phyloP scores from a whole-genome alignment of 116 monocot species.

The Papilionanthe hybrid region DNA sequence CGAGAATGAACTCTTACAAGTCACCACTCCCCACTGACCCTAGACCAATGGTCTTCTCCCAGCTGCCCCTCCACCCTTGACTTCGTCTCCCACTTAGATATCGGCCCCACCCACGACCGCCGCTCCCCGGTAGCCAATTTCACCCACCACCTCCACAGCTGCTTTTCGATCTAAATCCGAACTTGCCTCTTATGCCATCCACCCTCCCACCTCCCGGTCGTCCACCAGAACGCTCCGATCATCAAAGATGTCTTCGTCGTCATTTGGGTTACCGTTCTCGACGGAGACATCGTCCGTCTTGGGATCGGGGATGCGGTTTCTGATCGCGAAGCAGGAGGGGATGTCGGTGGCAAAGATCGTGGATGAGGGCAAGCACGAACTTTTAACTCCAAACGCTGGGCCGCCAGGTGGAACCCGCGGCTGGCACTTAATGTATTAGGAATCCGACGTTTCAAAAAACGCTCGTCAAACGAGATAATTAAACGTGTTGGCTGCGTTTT shows the following conservation, averaged over 20 bases:
- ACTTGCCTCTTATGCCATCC: conserved; percentile 52
- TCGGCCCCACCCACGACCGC: conserved; percentile 51
- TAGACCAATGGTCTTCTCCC: conserved; percentile 49
- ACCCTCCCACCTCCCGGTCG: conserved; percentile 61
- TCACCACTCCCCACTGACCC: no score
- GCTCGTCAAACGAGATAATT: no score
- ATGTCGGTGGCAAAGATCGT: conserved; percentile 16
- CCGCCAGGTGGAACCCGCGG: no score
- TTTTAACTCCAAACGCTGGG: no score
- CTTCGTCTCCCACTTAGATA: conserved; percentile 46
- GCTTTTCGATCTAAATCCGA: conserved; percentile 53
- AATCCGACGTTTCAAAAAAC: no score
- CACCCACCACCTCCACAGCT: conserved; percentile 75
- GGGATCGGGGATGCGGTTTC: conserved; percentile 46
- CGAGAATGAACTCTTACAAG: no score
- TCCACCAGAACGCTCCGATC: conserved; percentile 45
- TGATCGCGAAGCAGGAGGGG: conserved; percentile 59
- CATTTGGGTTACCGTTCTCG: conserved; percentile 51
- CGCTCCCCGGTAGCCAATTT: conserved; percentile 38
- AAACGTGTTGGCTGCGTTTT: no score
- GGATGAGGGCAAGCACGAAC: background rate
- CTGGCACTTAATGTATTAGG: no score
- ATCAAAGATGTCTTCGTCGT: conserved; percentile 65
- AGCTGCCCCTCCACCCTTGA: conserved; percentile 48
- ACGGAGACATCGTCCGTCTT: conserved; percentile 4